Evolutionary conservation across 306 rosid genomes (phyloP), one percentile per base, ranked within the genome.

Genomic region (Sindora glabra): DNA sequence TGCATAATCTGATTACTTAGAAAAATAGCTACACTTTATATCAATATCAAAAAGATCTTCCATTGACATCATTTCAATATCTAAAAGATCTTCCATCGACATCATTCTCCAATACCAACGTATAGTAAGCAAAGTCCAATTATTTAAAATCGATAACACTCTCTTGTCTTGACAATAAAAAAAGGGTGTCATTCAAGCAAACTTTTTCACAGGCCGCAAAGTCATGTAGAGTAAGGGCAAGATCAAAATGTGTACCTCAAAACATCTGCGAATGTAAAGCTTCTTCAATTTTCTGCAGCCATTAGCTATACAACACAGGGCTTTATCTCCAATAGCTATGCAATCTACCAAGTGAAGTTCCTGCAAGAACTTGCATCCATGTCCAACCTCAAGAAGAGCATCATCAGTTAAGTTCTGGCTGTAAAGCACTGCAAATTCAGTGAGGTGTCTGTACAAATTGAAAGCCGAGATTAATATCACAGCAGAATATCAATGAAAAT

Each of bases 291-390:
- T 92, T 56, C 50, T 74, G 74, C 99, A 92, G 62, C 99, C 99
- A 52, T 40, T 62, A 32, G 97, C 99, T 65, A 89, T 82, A 19
- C 85, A 80, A 46, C 94, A 78, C 77, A 94, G 78, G 73, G 87
- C 95, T 49, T 81, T 94, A 73, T 94, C 94, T 56, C 97, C 95
- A 58, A 94, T 84, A 69, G 77, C 74, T 30, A 97, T 80, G 80
- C 99, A 94, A 77, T 89, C 97, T 69, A 89, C 95, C 82, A 94
- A 75, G 80, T 86, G 86, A 70, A 94, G 95, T 17, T 95, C 79
- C 74, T 86, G 86, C 83, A 94, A 67, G 77, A 82, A 80, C 79
- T 78, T 83, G 74, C 97, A 94, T 50, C n/a, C n/a, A n/a, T n/a
- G 72, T 57, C 99, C 96, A 68, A 92, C 77, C 70, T 70, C 89